Evolutionary conservation across 2,329 filamentous ascomycete species (phyloP).

Genomic region (Tolypocladium ophioglossoides): DNA sequence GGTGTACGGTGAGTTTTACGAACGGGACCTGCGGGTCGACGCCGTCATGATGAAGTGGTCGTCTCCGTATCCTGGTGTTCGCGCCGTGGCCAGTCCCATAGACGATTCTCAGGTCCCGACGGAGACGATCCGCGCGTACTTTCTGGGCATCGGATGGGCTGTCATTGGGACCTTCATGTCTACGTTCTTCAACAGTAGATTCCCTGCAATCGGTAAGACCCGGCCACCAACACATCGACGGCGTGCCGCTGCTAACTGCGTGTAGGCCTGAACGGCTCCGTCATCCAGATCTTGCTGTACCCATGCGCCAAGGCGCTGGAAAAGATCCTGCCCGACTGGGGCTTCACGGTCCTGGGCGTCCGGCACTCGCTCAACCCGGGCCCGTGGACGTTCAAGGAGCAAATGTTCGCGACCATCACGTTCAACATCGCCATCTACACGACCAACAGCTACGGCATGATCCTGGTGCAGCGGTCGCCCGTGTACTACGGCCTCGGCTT

Average conservation of each 20-base stretch:
- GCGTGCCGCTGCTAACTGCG: not conserved
- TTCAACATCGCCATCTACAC: constrained; percentile 38
- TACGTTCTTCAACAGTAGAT: constrained; percentile 29
- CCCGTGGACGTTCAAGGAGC: constrained; percentile 47
- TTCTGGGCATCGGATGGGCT: constrained; percentile 21
- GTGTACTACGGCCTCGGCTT: constrained; percentile 32
- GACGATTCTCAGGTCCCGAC: constrained; percentile 24
- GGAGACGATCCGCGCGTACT: constrained; percentile 31
- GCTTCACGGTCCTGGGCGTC: constrained; percentile 28
- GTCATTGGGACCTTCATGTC: constrained; percentile 19
- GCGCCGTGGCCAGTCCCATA: constrained; percentile 25
- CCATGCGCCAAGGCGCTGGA: constrained; percentile 35
- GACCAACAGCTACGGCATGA: constrained; percentile 36
- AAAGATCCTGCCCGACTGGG: constrained; percentile 31
- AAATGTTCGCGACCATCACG: constrained; percentile 49
- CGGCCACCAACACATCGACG: not conserved
- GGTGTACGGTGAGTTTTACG: constrained; percentile 28
- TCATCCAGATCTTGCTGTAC: constrained; percentile 35
- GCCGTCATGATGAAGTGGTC: constrained; percentile 28
- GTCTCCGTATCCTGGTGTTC: constrained; percentile 31
- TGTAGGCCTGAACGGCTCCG: constrained; percentile 19
- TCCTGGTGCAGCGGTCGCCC: constrained; percentile 33
- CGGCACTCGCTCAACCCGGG: constrained; percentile 39
- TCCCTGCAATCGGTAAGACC: constrained; percentile 21
- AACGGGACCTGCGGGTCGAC: constrained; percentile 28